These are phyloP conservation scores for Bipolaris gigantea DNA, from an alignment of 2,329 filamentous ascomycete genomes.

Conservation along the genomic window DNA sequence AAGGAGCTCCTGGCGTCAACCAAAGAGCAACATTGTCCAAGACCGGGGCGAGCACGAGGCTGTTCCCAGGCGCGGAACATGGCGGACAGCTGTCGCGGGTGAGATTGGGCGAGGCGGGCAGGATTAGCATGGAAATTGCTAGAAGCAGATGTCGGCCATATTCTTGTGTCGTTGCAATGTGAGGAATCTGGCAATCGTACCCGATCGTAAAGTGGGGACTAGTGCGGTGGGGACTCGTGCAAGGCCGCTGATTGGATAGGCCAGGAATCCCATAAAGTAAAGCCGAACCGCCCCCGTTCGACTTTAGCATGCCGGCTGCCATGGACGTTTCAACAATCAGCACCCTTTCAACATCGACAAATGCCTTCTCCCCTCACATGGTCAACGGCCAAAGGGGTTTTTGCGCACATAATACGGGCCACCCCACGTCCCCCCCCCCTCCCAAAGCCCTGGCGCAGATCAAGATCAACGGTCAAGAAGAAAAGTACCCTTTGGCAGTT, in stretches of 20 bases:
- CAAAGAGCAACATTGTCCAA: too few species aligned
- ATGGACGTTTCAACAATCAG: constrained; percentile 2
- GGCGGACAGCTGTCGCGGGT: not conserved
- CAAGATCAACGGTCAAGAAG: not conserved
- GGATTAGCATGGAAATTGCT: constrained; percentile 2
- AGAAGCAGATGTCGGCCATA: not conserved
- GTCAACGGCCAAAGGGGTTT: not conserved
- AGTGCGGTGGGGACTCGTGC: not conserved
- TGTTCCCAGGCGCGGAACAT: not conserved
- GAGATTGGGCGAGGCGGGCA: not conserved
- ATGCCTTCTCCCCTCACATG: constrained; percentile 1
- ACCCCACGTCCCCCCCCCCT: not conserved
- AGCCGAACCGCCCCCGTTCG: not conserved
- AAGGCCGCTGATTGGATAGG: not conserved
- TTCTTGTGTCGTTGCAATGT: not conserved
- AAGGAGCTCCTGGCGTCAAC: not conserved
- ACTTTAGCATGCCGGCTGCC: constrained; percentile 1
- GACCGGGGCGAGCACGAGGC: not conserved
- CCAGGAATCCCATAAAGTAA: not conserved
- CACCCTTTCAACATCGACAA: constrained; percentile 6
- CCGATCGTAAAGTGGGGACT: not conserved
- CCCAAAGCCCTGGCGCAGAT: not conserved
- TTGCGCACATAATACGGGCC: not conserved
- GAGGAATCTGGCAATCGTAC: not conserved
- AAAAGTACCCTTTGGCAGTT: not conserved